Base-by-base conservation (phyloP, 148 eudicot genomes). In the Rhododendron molle region DNA sequence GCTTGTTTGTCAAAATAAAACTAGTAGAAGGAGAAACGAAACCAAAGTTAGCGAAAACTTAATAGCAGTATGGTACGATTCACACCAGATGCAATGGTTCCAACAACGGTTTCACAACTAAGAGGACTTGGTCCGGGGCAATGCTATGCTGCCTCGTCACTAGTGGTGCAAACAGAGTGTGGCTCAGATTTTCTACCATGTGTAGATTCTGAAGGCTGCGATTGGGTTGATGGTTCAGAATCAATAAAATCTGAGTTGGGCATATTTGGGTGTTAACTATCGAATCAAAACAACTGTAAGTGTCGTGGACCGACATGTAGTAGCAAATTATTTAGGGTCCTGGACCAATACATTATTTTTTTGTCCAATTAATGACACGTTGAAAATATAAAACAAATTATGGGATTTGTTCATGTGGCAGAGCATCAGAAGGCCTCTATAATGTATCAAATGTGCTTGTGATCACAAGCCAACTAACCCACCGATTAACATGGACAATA, bases 1-100 rank as follows among this genome's bases (percentile, higher is more conserved):
- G 95, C 87, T 95, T 94, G 90, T 97, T 94, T 56, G 90, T 15
- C 44, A 85, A 93, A 52, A 94, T 90, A 89, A 86, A 94, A 86
- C 99, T 97, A 91, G 72, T 12, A 40, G 40, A 86, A 30, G 30
- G 15, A 79, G 54, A 80, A 83, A 73, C 11, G 43, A 80, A 38
- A 72, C 30, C 32, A 83, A 76, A 32, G 40, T 52, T 26, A 44
- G 65, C 47, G 50, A 76, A 65, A 58, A 10, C 21, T 8, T 7
- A 74, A n/a, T 80, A 30, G 21, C 3, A 50, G 15, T 10, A 2
- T 26, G 2, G 11, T 49, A 46, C 2, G 6, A 69, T 69, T 30
- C 7, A 13, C 14, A 13, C 36, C 76, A 14, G 15, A 2, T 62
- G 38, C 76, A 28, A 71, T 71, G 8, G 14, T 71, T 30, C 76